Conservation (phyloP, 2,329 filamentous ascomycete species). For the Balansia obtecta region DNA sequence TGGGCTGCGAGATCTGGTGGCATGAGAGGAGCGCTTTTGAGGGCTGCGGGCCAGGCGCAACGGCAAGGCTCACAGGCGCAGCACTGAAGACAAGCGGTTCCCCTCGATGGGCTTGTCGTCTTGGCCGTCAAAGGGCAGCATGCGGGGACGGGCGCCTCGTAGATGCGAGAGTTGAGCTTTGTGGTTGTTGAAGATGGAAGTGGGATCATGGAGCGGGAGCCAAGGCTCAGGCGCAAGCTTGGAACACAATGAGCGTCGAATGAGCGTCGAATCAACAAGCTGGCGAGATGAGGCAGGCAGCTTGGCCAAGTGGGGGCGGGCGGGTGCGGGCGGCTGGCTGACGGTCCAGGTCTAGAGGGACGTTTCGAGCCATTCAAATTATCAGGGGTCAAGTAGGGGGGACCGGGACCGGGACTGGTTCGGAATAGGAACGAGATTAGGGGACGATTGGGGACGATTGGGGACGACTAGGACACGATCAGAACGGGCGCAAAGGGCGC, state of each 20-base stretch:
- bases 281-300: background rate
- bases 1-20: constrained; percentile 8
- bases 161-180: background rate
- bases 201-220: background rate
- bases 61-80: constrained; percentile 5
- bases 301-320: constrained; percentile 1
- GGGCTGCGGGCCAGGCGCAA: constrained; percentile 7
- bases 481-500: no score
- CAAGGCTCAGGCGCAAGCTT: background rate
- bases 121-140: background rate
- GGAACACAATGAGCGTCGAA: background rate
- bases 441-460: background rate
- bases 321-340: background rate
- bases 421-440: background rate
- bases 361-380: no score
- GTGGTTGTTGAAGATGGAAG: background rate
- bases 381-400: background rate
- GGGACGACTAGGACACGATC: no score
- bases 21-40: constrained; percentile 12
- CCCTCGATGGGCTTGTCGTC: background rate
- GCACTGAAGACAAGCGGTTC: background rate
- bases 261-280: background rate
- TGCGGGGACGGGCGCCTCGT: background rate
- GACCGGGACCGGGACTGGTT: no score
- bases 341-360: background rate